Conservation (phyloP, 2,329 filamentous ascomycete genomes). For the Pseudonectria foliicola region DNA sequence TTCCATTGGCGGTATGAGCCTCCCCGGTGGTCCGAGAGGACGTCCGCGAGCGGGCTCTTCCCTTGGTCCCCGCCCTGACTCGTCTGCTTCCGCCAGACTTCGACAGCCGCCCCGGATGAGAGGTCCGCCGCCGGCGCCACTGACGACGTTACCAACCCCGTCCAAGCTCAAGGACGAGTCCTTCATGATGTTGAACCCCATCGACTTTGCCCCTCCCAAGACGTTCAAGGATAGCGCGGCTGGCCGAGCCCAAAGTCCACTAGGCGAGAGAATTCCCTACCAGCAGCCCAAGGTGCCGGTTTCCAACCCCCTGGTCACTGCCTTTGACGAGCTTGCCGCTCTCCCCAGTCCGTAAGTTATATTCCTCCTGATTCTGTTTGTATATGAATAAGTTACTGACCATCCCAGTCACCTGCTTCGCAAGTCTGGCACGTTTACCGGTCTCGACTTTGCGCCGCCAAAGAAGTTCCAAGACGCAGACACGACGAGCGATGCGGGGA, state of each 20-base stretch:
- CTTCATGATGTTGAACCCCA: slow-evolving; percentile 58
- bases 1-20: slow-evolving; percentile 42
- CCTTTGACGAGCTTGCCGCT: slow-evolving; percentile 78
- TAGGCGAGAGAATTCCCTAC: slow-evolving; percentile 63
- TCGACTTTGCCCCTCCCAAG: slow-evolving; percentile 81
- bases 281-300: slow-evolving; percentile 63
- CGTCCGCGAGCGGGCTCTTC: slow-evolving; percentile 33
- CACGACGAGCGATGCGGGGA: slow-evolving; percentile 57
- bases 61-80: slow-evolving; percentile 52
- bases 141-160: slow-evolving; percentile 76
- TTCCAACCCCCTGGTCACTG: slow-evolving; percentile 70
- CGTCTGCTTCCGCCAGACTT: slow-evolving; percentile 50
- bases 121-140: slow-evolving; percentile 61
- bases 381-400: slow-evolving; percentile 19
- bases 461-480: slow-evolving; percentile 62
- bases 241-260: slow-evolving; percentile 60
- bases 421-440: slow-evolving; percentile 72
- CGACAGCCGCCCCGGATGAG: slow-evolving; percentile 37
- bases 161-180: slow-evolving; percentile 76
- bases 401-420: slow-evolving; percentile 56
- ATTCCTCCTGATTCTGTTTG: too few relatives aligned
- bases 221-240: slow-evolving; percentile 58
- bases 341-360: slow-evolving; percentile 84
- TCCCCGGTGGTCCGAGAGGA: slow-evolving; percentile 41
- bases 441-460: slow-evolving; percentile 73